Base-by-base conservation (phyloP, 306 rosid genomes). In the Trichosanthes cucumerina region DNA sequence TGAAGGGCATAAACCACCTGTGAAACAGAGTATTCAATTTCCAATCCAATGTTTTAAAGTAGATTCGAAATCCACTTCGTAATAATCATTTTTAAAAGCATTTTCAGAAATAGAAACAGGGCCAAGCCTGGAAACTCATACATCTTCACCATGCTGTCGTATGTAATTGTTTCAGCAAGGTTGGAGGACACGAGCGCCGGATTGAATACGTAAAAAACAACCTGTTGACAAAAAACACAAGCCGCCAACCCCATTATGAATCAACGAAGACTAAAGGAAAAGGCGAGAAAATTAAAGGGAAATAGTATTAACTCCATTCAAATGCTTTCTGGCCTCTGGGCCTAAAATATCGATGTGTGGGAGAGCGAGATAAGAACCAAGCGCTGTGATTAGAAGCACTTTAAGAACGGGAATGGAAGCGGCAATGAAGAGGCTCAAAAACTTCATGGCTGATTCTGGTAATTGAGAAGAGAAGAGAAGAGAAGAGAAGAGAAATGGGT, bases 1-100 rank as follows among this genome's bases (percentile, higher is more conserved):
- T 85, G 23, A 87, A 41, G 8, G 93, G 91, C 88, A 87, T 89
- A 77, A 87, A 87, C 91, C 91, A 89, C 86, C 93, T 80, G 41
- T 59, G 2, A 9, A 38, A 47, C 39, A 36, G 7, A 33, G 63
- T 4, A 18, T 18, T 14, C 76, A 16, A n/a, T 15, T 18, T 50
- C 5, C 57, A 5, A 36, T 36, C 6, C 39, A 36, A 36, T 36
- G 39, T 28, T 28, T 28, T 28, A 2, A 28, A 28, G 33, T 28
- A 28, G 33, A 28, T 28, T 28, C 33, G 33, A 28, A 28, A 1
- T 28, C 33, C 33, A 28, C 33, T 28, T 2, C 33, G 33, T 28
- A 28, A 28, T n/a, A n/a, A n/a, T n/a, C n/a, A n/a, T n/a, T n/a
- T n/a, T n/a, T n/a, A n/a, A n/a, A 28, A 44, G 59, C 14, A 41